These are phyloP conservation scores for Coix lacrymajobi DNA, from an alignment of 176 grass and related monocot species.

Conservation along the genomic window DNA sequence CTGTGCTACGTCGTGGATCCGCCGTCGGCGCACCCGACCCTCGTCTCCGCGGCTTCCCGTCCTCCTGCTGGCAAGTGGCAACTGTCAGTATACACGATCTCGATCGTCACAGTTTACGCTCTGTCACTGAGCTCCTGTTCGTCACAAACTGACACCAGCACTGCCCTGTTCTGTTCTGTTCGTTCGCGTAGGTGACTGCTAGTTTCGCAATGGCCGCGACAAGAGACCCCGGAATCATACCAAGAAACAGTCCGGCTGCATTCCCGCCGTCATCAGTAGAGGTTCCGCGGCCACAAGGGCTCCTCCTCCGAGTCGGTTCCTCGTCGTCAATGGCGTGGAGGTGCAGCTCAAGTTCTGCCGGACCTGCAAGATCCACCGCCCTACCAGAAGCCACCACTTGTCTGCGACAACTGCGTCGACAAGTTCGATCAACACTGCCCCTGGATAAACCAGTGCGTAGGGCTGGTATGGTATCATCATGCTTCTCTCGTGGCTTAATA, in stretches of 20 bases:
- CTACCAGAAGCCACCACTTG: constrained; percentile 56
- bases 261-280: background rate
- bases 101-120: background rate
- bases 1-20: constrained; percentile 13
- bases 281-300: background rate
- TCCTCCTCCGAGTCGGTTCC: background rate
- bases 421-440: constrained; percentile 75
- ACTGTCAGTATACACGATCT: constrained; percentile 22
- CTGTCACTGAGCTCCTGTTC: background rate
- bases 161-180: background rate
- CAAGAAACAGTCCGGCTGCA: constrained; percentile 15
- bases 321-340: constrained; percentile 27
- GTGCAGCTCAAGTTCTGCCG: constrained; percentile 42
- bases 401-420: constrained; percentile 67
- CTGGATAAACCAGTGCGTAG: constrained; percentile 62
- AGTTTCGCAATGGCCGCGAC: constrained; percentile 45
- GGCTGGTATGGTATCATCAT: constrained; percentile 37
- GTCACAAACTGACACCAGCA: background rate
- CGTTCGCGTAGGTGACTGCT: constrained; percentile 23
- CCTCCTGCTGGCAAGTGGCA: constrained; percentile 28
- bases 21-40: background rate
- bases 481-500: too few species aligned
- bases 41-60: constrained; percentile 23
- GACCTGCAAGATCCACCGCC: constrained; percentile 44
- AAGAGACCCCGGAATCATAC: constrained; percentile 59